phyloP scores from a whole-genome alignment of 2,329 filamentous ascomycete genomes.

The Xylaria sp. region DNA sequence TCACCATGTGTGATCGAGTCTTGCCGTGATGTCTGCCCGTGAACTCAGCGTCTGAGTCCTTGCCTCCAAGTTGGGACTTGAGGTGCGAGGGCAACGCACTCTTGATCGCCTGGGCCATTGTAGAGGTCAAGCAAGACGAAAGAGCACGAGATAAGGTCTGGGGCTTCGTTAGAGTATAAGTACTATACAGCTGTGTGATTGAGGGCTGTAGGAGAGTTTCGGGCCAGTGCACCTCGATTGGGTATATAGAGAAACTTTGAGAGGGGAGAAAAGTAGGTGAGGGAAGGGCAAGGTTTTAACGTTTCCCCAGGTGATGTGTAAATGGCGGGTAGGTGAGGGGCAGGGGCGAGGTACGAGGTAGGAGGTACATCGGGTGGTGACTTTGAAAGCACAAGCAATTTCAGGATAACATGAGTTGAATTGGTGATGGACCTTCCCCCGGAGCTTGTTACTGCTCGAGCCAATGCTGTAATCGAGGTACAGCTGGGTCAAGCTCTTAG shows the following conservation, averaged over 20 bases:
- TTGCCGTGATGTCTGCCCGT: constrained; percentile 81
- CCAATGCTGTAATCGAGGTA: neutral
- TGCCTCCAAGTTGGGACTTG: constrained; percentile 66
- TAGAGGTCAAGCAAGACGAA: constrained; percentile 10
- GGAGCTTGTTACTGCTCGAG: neutral
- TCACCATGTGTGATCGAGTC: constrained; percentile 86
- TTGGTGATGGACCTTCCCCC: neutral
- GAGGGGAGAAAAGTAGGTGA: constrained; percentile 40
- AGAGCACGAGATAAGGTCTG: constrained; percentile 17
- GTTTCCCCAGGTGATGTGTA: constrained; percentile 38
- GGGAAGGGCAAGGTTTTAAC: constrained; percentile 40
- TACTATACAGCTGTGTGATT: constrained; percentile 5
- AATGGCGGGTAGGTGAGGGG: constrained; percentile 33
- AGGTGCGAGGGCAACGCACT: constrained; percentile 86
- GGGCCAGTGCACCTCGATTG: constrained; percentile 13
- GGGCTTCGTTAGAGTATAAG: constrained; percentile 20
- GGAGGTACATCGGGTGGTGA: neutral
- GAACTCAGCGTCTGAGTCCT: constrained; percentile 61
- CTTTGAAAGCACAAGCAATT: constrained; percentile 14
- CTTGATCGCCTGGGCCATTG: constrained; percentile 77
- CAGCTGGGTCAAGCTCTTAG: neutral
- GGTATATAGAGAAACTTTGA: constrained; percentile 13
- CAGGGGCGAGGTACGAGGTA: constrained; percentile 13
- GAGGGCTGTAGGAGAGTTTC: constrained; percentile 2
- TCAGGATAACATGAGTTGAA: neutral